phyloP scores from a whole-genome alignment of 2,329 filamentous ascomycete genomes.

The Fusarium sp. region DNA sequence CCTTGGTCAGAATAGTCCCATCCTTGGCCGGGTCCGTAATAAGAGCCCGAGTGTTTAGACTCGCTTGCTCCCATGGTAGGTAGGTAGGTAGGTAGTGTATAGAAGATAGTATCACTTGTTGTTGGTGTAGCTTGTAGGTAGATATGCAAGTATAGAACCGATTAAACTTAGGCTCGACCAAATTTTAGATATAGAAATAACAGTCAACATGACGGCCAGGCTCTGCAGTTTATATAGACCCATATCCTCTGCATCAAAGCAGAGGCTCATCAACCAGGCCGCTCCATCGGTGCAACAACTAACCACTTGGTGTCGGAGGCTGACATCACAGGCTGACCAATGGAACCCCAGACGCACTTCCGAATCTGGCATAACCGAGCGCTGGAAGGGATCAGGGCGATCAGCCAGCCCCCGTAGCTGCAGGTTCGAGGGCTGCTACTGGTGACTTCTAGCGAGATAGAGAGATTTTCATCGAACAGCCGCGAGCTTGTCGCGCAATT shows the following conservation, averaged over 20 bases:
- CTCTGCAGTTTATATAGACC: background rate
- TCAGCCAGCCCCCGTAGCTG: background rate
- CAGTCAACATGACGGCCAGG: background rate
- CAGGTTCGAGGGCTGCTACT: background rate
- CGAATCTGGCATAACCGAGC: slow-evolving; percentile 16
- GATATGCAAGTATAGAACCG: background rate
- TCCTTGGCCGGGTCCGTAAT: background rate
- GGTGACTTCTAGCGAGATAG: background rate
- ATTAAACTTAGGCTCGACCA: background rate
- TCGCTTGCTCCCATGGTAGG: slow-evolving; percentile 1
- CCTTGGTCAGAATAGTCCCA: background rate
- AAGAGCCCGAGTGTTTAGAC: background rate
- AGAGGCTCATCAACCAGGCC: background rate
- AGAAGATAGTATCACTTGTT: background rate
- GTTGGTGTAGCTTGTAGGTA: background rate
- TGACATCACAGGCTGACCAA: slow-evolving; percentile 13
- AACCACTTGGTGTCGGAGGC: background rate
- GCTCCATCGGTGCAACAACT: background rate
- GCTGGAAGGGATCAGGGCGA: background rate
- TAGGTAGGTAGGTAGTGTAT: background rate
- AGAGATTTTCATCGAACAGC: background rate
- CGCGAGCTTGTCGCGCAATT: background rate
- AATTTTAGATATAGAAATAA: background rate
- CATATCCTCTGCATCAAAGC: background rate
- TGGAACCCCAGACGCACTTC: slow-evolving; percentile 16